These are phyloP conservation scores for Lentinula edodes DNA, from an alignment of 768 basidiomycete species.

Conservation along the genomic window DNA sequence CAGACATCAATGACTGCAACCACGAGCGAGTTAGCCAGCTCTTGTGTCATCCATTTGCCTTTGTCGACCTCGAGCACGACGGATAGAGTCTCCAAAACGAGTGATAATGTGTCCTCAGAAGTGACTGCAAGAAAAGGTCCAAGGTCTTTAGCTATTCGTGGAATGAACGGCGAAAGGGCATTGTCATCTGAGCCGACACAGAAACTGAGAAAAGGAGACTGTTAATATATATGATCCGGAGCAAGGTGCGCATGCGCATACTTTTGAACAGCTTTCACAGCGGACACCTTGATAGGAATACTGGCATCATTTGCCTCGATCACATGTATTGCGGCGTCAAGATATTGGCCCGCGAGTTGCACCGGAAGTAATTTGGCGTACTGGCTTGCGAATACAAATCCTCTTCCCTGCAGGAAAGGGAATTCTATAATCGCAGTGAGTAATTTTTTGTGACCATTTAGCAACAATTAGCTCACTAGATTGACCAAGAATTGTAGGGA, in stretches of 20 bases:
- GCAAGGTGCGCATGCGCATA: slow-evolving; percentile 29
- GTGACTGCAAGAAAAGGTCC: slow-evolving; percentile 77
- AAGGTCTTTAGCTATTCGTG: slow-evolving; percentile 73
- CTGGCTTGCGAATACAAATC: slow-evolving; percentile 91
- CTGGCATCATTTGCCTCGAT: slow-evolving; percentile 68
- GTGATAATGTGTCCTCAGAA: slow-evolving; percentile 82
- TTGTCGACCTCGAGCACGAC: slow-evolving; percentile 72
- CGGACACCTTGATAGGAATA: slow-evolving; percentile 90
- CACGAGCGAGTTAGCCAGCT: slow-evolving; percentile 63
- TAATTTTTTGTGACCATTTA: neutral
- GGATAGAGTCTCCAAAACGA: slow-evolving; percentile 82
- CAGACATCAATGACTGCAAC: slow-evolving; percentile 72
- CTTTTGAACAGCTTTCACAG: slow-evolving; percentile 93
- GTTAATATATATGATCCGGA: neutral
- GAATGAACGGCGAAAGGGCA: slow-evolving; percentile 57
- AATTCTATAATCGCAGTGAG: slow-evolving; percentile 42
- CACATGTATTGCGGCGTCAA: slow-evolving; percentile 82
- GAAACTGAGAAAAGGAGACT: slow-evolving; percentile 40
- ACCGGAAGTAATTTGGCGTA: slow-evolving; percentile 71
- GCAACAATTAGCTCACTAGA: slow-evolving; percentile 47
- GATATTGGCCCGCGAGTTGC: slow-evolving; percentile 75
- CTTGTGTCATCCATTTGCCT: slow-evolving; percentile 64
- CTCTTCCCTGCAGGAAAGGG: slow-evolving; percentile 93
- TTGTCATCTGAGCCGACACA: slow-evolving; percentile 59
- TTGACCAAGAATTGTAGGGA: slow-evolving; percentile 70